Evolutionary conservation across 164 flowering plant genomes (phyloP).

Genomic region (Annona squamosa): DNA sequence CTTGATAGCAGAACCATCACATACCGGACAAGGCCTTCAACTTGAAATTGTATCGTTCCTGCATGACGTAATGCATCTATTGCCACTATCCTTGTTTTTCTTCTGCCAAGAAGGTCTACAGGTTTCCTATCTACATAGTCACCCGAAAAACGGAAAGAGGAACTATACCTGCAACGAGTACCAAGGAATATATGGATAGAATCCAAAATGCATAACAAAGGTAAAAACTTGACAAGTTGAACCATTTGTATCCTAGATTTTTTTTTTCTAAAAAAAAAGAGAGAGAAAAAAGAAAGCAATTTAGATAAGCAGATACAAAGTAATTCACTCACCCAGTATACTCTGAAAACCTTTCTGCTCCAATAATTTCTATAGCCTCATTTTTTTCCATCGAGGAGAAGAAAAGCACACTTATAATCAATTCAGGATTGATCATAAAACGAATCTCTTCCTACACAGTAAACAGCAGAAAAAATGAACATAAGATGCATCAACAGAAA

Average conservation of each 20-base stretch:
- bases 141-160: constrained; percentile 69
- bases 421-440: constrained; percentile 94
- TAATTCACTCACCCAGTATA: constrained; percentile 54
- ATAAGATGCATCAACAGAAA: not conserved
- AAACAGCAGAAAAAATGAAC: not conserved
- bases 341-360: constrained; percentile 76
- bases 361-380: constrained; percentile 91
- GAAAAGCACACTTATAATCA: constrained; percentile 85
- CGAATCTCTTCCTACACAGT: constrained; percentile 83
- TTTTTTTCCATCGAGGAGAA: constrained; percentile 76
- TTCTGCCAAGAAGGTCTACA: constrained; percentile 53
- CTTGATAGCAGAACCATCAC: not conserved
- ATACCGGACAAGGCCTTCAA: constrained; percentile 58
- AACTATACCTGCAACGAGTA: constrained; percentile 51
- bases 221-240: too few species aligned
- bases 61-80: constrained; percentile 79
- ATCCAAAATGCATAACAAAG: not conserved
- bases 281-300: too few species aligned
- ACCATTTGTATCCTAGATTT: too few species aligned
- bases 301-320: too few species aligned
- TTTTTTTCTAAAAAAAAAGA: too few species aligned
- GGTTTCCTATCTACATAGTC: constrained; percentile 47
- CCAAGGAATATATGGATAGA: constrained; percentile 2
- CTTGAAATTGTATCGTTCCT: constrained; percentile 49
- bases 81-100: constrained; percentile 68